phyloP scores from a whole-genome alignment of 768 basidiomycete species.

The Rickenella mellea region DNA sequence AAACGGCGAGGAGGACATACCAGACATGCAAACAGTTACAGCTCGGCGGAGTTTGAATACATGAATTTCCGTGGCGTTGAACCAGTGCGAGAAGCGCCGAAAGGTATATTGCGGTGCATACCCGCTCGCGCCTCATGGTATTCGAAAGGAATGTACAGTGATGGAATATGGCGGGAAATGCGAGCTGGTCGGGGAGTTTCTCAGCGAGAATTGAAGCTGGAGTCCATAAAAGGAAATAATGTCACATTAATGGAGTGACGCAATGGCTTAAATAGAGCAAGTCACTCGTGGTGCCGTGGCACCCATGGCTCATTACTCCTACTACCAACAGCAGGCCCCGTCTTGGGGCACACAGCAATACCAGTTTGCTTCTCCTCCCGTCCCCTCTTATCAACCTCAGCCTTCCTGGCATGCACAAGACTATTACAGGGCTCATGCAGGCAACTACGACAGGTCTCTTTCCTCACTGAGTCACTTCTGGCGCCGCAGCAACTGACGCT shows the following conservation, averaged over 20 bases:
- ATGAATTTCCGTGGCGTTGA: too few species aligned
- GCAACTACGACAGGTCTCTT: conserved; percentile 42
- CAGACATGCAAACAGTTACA: conserved; percentile 1
- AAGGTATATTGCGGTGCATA: neutral
- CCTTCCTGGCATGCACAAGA: conserved; percentile 52
- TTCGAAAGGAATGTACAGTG: too few species aligned
- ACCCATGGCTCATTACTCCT: conserved; percentile 37
- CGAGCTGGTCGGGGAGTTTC: too few species aligned
- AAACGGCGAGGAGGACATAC: conserved; percentile 5
- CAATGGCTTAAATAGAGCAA: too few species aligned
- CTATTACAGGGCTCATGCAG: conserved; percentile 55
- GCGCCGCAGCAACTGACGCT: too few species aligned
- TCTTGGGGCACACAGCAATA: conserved; percentile 40
- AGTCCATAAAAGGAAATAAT: too few species aligned
- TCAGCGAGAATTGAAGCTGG: too few species aligned
- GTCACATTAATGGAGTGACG: too few species aligned
- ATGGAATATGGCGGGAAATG: too few species aligned
- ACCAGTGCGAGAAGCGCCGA: too few species aligned
- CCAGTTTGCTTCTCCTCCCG: conserved; percentile 24
- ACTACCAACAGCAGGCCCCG: conserved; percentile 30
- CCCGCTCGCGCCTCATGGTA: neutral
- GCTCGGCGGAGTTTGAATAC: too few species aligned
- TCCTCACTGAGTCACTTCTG: neutral
- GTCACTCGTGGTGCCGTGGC: too few species aligned
- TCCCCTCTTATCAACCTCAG: conserved; percentile 32